phyloP scores from a whole-genome alignment of 225 moss, liverwort and hornwort genomes.

The Pseudoscleropodium purum region DNA sequence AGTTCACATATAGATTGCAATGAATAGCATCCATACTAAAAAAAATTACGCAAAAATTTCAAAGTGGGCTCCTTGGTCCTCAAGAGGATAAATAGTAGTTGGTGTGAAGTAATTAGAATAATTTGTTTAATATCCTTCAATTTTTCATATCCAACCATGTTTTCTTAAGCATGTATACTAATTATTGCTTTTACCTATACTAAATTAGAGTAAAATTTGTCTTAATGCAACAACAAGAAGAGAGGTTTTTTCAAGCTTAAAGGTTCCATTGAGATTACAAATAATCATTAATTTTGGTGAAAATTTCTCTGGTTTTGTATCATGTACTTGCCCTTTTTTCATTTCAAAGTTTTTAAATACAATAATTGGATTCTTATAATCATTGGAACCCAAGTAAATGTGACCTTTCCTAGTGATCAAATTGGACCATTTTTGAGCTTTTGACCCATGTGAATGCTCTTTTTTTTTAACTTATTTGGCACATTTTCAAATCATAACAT shows the following conservation, averaged over 20 bases:
- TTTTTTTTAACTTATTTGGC: neutral
- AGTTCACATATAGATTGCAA: too few species aligned
- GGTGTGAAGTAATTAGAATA: fast-evolving
- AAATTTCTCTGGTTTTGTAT: neutral
- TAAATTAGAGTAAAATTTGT: neutral
- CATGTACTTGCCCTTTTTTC: neutral
- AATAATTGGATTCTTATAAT: neutral
- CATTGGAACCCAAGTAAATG: neutral
- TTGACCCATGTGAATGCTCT: fast-evolving
- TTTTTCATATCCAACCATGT: neutral
- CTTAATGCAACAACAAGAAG: too few species aligned
- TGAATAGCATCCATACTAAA: too few species aligned
- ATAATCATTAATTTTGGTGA: neutral
- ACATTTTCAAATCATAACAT: neutral
- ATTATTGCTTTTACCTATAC: too few species aligned
- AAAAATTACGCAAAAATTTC: too few species aligned
- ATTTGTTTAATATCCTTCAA: neutral
- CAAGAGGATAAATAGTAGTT: too few species aligned
- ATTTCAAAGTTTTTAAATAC: neutral
- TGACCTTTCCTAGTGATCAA: neutral
- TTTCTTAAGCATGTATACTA: fast-evolving
- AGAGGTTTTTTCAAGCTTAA: fast-evolving
- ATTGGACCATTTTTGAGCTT: neutral
- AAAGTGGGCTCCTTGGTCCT: too few species aligned
- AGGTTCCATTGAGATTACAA: neutral